Evolutionary conservation across 495 filamentous ascomycete genomes (phyloP).

Genomic region (Amphirosellinia nigrospora): DNA sequence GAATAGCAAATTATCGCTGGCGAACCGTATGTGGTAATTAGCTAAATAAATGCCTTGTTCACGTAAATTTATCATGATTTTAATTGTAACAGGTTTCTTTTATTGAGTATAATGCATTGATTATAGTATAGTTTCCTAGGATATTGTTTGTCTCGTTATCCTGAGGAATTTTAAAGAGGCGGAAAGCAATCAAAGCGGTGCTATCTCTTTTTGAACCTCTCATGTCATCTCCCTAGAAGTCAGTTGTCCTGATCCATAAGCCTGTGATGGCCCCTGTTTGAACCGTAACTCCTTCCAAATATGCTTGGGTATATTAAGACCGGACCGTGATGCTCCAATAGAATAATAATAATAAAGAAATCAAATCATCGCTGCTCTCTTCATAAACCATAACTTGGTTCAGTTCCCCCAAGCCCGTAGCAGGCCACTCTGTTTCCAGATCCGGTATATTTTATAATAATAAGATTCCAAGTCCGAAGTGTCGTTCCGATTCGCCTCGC

Average conservation of each 20-base stretch:
- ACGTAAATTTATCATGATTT: neutral
- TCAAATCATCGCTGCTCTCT: conserved; percentile 25
- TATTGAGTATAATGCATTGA: neutral
- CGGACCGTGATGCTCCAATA: conserved; percentile 27
- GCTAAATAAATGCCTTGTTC: too few relatives aligned
- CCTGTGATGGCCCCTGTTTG: conserved; percentile 11
- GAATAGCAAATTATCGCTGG: neutral
- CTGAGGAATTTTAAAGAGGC: conserved; percentile 31
- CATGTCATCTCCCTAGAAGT: conserved; percentile 23
- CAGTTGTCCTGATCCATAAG: neutral
- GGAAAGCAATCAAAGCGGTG: conserved; percentile 42
- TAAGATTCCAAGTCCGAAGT: conserved; percentile 36
- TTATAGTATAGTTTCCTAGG: neutral
- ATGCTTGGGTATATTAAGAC: conserved; percentile 45
- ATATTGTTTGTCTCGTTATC: conserved; percentile 31
- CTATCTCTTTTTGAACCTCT: conserved; percentile 33
- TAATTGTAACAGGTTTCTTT: conserved; percentile 9
- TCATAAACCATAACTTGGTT: conserved; percentile 43
- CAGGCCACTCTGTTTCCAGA: conserved; percentile 25
- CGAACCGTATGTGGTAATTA: too few relatives aligned
- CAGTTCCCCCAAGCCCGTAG: conserved; percentile 35
- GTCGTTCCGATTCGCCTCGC: conserved; percentile 45
- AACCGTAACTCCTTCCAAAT: conserved; percentile 35
- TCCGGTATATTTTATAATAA: conserved; percentile 34
- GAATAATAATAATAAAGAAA: conserved; percentile 28